Percentiles rank a stretch among this genome's conserved stretches.
phyloP scores from a whole-genome alignment of 257 asterid genomes.

The Coffea canephora region DNA sequence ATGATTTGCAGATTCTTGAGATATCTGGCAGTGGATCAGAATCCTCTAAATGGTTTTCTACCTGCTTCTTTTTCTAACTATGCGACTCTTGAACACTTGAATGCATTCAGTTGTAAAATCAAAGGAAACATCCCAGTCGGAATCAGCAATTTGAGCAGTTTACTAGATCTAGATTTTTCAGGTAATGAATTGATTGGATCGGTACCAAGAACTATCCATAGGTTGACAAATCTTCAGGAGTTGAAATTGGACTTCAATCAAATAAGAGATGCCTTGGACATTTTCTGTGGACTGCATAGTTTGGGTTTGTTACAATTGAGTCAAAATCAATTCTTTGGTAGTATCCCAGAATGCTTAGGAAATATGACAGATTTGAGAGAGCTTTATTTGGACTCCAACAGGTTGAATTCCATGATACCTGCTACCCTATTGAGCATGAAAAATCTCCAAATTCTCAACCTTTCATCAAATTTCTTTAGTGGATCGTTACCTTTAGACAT shows the following conservation, averaged over 20 bases:
- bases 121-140: slow-evolving; percentile 30
- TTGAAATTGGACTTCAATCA: background rate
- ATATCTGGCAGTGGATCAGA: background rate
- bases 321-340: slow-evolving; percentile 19
- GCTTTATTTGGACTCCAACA: slow-evolving; percentile 18
- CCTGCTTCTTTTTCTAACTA: slow-evolving; percentile 34
- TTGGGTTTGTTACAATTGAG: slow-evolving; percentile 7
- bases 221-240: background rate
- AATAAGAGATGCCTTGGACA: slow-evolving; percentile 6
- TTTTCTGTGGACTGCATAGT: slow-evolving; percentile 15
- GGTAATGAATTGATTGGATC: slow-evolving; percentile 11
- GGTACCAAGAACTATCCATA: background rate
- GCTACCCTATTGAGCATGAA: background rate
- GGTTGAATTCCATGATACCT: slow-evolving; percentile 24
- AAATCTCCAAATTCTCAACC: background rate
- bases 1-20: slow-evolving; percentile 9
- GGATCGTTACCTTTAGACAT: background rate
- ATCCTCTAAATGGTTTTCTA: slow-evolving; percentile 20
- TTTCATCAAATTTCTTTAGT: background rate
- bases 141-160: slow-evolving; percentile 31
- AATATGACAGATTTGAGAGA: slow-evolving; percentile 9
- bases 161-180: background rate
- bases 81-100: slow-evolving; percentile 5
- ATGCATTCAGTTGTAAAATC: background rate
- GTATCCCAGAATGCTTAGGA: slow-evolving; percentile 32